Evolutionary conservation across 1,284 basidiomycete genomes (phyloP).

Genomic region (Cutaneotrichosporon cutaneum): DNA sequence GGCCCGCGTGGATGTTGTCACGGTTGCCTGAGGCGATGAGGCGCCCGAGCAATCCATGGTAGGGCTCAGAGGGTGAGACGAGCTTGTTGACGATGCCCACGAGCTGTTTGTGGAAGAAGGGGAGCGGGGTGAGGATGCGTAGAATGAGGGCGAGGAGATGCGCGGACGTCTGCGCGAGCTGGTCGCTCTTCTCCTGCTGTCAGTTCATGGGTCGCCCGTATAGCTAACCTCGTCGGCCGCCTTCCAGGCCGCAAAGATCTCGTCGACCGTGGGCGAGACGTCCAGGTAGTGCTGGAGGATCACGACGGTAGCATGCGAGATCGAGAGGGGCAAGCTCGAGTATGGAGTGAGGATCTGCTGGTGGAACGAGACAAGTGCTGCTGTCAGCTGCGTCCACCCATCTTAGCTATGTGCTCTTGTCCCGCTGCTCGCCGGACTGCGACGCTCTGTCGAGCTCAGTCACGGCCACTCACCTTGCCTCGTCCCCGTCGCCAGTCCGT

Average conservation of each 20-base stretch:
- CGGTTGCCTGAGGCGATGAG: constrained; percentile 46
- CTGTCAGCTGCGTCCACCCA: constrained; percentile 1
- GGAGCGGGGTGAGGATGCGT: constrained; percentile 46
- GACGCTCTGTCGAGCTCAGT: not conserved
- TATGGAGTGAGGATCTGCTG: constrained; percentile 50
- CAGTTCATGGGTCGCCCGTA: not conserved
- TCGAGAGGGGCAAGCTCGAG: constrained; percentile 45
- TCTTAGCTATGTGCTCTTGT: not conserved
- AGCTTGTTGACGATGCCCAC: constrained; percentile 47
- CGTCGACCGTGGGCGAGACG: constrained; percentile 47
- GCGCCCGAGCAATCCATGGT: constrained; percentile 42
- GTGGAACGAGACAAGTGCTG: constrained; percentile 50
- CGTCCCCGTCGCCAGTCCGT: constrained; percentile 41
- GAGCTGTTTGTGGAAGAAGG: constrained; percentile 51
- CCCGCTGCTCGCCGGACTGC: not conserved
- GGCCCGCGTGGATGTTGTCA: constrained; percentile 45
- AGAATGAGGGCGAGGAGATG: constrained; percentile 46
- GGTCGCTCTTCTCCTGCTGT: constrained; percentile 40
- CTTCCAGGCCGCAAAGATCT: constrained; percentile 52
- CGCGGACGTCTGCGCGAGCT: constrained; percentile 40
- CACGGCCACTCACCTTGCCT: constrained; percentile 40
- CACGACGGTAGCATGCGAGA: constrained; percentile 48
- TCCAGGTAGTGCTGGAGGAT: constrained; percentile 53
- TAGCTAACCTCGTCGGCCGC: constrained; percentile 43
- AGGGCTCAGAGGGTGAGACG: constrained; percentile 41